Percentiles rank a stretch among this genome's conserved stretches.
Conservation (phyloP, 495 filamentous ascomycete genomes). For the Tuber aestivum region DNA sequence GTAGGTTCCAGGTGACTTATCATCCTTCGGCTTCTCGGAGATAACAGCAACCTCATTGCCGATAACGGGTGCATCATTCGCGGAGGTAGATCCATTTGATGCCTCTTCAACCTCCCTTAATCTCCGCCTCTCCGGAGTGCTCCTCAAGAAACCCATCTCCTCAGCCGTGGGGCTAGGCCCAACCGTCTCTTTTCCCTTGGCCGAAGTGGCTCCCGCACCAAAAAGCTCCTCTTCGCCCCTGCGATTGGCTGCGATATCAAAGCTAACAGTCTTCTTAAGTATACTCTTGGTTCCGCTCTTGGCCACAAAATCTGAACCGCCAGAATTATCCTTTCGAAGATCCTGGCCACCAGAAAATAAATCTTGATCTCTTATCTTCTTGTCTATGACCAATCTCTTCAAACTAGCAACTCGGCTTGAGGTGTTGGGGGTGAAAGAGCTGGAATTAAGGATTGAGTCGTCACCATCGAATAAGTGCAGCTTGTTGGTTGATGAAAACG, state of each 20-base stretch:
- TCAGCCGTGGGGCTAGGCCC: constrained; percentile 56
- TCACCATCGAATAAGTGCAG: constrained; percentile 59
- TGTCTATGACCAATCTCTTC: constrained; percentile 86
- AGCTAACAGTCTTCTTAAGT: constrained; percentile 82
- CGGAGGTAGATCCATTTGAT: constrained; percentile 45
- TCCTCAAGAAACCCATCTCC: constrained; percentile 62
- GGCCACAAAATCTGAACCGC: constrained; percentile 13
- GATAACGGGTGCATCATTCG: constrained; percentile 64
- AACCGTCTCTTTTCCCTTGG: constrained; percentile 46
- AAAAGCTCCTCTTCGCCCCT: constrained; percentile 45
- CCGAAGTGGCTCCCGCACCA: constrained; percentile 46
- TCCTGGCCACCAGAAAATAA: constrained; percentile 53
- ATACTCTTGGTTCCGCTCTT: constrained; percentile 51
- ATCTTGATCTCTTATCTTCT: constrained; percentile 56
- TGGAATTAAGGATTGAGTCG: constrained; percentile 79
- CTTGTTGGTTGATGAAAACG: constrained; percentile 58
- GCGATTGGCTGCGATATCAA: constrained; percentile 58
- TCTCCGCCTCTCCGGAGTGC: constrained; percentile 41
- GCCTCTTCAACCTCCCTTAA: constrained; percentile 52
- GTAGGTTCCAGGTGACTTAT: constrained; percentile 50
- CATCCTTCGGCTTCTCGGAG: constrained; percentile 30
- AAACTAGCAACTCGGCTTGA: constrained; percentile 60
- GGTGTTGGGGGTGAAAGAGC: constrained; percentile 69
- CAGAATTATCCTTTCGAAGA: constrained; percentile 52
- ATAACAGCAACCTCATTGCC: constrained; percentile 75